Conservation (phyloP, 2,329 filamentous ascomycete species). For the Capronia coronata region DNA sequence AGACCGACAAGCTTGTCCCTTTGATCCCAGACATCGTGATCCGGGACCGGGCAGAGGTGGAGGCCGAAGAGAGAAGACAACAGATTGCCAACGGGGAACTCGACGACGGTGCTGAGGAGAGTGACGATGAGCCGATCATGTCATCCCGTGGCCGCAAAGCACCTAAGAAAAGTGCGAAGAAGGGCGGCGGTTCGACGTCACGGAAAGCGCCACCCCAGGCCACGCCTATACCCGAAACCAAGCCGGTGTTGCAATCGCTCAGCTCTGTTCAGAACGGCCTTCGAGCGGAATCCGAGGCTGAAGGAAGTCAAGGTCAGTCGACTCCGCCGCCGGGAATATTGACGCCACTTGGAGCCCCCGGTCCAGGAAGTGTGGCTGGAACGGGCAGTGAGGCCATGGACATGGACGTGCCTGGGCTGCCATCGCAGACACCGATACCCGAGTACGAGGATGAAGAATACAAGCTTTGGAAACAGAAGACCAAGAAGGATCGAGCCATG, state of each 20-base stretch:
- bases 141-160: constrained; percentile 89
- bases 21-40: constrained; percentile 90
- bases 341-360: constrained; percentile 68
- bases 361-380: constrained; percentile 50
- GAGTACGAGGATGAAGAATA: constrained; percentile 86
- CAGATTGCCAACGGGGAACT: constrained; percentile 75
- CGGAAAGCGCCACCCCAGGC: constrained; percentile 71
- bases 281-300: constrained; percentile 65
- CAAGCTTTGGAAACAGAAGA: constrained; percentile 98
- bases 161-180: constrained; percentile 69
- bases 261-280: constrained; percentile 41
- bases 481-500: constrained; percentile 86
- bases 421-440: constrained; percentile 60
- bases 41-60: constrained; percentile 85
- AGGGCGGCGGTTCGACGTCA: constrained; percentile 54
- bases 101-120: constrained; percentile 73
- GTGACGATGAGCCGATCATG: constrained; percentile 97
- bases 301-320: constrained; percentile 68
- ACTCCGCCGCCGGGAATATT: constrained; percentile 68
- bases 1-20: constrained; percentile 92
- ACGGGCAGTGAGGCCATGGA: constrained; percentile 68
- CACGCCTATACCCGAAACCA: constrained; percentile 69
- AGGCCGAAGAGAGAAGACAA: constrained; percentile 74
- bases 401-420: constrained; percentile 72
- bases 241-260: constrained; percentile 58